A percentile compares a stretch with the other conserved stretches of the same genome.
Evolutionary conservation across 2,329 filamentous ascomycete genomes (phyloP).

Genomic region (Daldinia sp.): DNA sequence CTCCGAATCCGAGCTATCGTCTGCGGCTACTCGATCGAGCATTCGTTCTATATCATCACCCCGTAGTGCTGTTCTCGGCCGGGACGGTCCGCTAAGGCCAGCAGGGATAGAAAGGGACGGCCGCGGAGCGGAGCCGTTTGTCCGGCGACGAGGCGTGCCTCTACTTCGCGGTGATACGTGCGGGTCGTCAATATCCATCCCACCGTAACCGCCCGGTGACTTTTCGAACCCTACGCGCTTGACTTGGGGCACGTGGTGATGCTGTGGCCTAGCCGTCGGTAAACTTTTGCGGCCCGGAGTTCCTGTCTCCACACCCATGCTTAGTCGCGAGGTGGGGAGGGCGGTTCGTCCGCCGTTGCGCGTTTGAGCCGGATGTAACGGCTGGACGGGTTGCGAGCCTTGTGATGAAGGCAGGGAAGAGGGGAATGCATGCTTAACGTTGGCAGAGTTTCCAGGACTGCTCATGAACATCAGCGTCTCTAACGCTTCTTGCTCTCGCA

Average conservation of each 20-base stretch:
- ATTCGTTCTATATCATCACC: conserved; percentile 68
- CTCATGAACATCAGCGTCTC: conserved; percentile 85
- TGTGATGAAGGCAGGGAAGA: conserved; percentile 42
- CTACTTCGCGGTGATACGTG: conserved; percentile 48
- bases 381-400: conserved; percentile 48
- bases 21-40: conserved; percentile 61
- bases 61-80: conserved; percentile 54
- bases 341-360: conserved; percentile 48
- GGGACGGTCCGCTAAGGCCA: conserved; percentile 53
- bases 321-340: conserved; percentile 54
- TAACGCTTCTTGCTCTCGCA: conserved; percentile 81
- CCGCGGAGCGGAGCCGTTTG: conserved; percentile 50
- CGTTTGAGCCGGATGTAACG: conserved; percentile 50
- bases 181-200: conserved; percentile 58
- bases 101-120: conserved; percentile 57
- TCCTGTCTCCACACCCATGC: conserved; percentile 35
- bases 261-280: conserved; percentile 56
- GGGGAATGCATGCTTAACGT: conserved; percentile 65
- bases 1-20: conserved; percentile 65
- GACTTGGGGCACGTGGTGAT: conserved; percentile 41
- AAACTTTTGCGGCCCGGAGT: conserved; percentile 59
- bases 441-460: conserved; percentile 75
- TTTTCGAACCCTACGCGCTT: conserved; percentile 60
- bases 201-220: conserved; percentile 52
- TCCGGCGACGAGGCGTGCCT: conserved; percentile 55